These are phyloP conservation scores for Iris macrosiphon DNA, from an alignment of 106 monocot species.

Conservation along the genomic window DNA sequence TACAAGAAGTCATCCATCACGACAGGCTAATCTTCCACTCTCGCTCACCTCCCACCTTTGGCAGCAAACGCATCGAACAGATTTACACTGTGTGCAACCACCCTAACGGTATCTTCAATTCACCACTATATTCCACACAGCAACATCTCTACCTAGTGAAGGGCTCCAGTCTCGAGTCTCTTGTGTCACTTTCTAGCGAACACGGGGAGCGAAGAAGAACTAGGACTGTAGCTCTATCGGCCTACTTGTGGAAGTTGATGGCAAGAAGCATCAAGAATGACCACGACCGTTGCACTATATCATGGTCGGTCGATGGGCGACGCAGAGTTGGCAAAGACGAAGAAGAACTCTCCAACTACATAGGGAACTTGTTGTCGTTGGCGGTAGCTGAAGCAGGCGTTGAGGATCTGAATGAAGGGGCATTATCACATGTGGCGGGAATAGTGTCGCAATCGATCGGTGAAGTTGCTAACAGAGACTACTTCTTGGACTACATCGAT, in stretches of 20 bases:
- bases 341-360: not conserved
- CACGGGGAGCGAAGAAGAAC: not conserved
- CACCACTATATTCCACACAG: not conserved
- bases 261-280: not conserved
- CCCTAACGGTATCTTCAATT: not conserved
- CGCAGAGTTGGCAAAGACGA: not conserved
- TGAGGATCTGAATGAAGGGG: not conserved
- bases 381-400: not conserved
- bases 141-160: constrained; percentile 1
- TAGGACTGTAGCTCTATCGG: constrained; percentile 2
- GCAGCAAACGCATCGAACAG: not conserved
- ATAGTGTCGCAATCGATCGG: not conserved
- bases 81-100: not conserved
- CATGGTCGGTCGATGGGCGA: constrained; percentile 8
- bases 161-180: not conserved
- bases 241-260: constrained; percentile 7
- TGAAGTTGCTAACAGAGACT: constrained; percentile 1
- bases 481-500: constrained; percentile 4
- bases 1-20: not conserved
- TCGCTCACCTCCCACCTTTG: not conserved
- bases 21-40: constrained; percentile 1
- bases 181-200: not conserved
- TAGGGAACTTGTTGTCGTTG: constrained; percentile 2
- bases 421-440: constrained; percentile 1
- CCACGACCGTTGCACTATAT: not conserved